Evolutionary conservation across 2,329 filamentous ascomycete species (phyloP).

Genomic region (Monilinia vaccinii-corymbosi): DNA sequence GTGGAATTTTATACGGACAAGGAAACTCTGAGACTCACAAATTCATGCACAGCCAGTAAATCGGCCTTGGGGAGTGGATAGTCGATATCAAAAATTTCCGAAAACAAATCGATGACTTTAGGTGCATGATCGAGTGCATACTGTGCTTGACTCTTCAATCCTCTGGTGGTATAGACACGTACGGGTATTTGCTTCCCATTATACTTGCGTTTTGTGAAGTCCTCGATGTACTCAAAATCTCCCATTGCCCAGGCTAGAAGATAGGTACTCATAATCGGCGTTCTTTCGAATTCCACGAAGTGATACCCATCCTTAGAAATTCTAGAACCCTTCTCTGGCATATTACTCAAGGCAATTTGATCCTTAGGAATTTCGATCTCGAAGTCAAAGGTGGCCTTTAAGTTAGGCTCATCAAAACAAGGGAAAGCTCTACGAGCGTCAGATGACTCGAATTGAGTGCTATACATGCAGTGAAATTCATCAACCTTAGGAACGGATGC

Average conservation of each 20-base stretch:
- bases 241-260: conserved; percentile 90
- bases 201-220: conserved; percentile 80
- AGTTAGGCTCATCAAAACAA: conserved; percentile 95
- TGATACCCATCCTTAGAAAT: conserved; percentile 56
- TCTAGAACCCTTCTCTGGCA: conserved; percentile 71
- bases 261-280: conserved; percentile 81
- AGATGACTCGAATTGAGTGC: conserved; percentile 95
- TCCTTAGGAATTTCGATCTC: conserved; percentile 84
- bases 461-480: conserved; percentile 67
- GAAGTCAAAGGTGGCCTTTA: conserved; percentile 94
- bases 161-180: conserved; percentile 88
- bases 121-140: conserved; percentile 88
- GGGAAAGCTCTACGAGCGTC: conserved; percentile 93
- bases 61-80: conserved; percentile 91
- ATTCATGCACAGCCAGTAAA: conserved; percentile 84
- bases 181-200: conserved; percentile 87
- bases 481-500: conserved; percentile 68
- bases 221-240: conserved; percentile 95
- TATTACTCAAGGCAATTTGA: conserved; percentile 86
- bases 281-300: conserved; percentile 69
- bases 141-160: conserved; percentile 84
- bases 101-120: conserved; percentile 93
- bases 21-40: conserved; percentile 43
- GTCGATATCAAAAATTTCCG: conserved; percentile 85
- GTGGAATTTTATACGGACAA: background rate